phyloP scores from a whole-genome alignment of 2,329 filamentous ascomycete genomes.

The Microcera coccophila region DNA sequence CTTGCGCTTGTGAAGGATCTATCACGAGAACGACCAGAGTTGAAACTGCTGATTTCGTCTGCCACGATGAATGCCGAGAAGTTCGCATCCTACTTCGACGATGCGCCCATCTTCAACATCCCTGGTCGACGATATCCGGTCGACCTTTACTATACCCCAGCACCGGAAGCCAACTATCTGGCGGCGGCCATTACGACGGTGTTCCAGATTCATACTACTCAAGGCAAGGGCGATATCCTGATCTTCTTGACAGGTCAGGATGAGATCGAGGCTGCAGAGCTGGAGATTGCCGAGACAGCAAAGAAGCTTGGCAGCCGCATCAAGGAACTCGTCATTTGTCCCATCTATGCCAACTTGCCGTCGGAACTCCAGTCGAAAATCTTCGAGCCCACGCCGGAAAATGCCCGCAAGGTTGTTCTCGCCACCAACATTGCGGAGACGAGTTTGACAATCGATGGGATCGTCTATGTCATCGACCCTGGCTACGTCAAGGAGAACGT shows the following conservation, averaged over 20 bases:
- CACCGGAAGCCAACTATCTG: slow-evolving; percentile 91
- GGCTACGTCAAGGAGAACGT: slow-evolving; percentile 95
- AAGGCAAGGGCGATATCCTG: slow-evolving; percentile 81
- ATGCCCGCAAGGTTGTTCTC: slow-evolving; percentile 83
- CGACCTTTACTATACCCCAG: slow-evolving; percentile 83
- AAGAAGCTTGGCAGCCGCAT: slow-evolving; percentile 81
- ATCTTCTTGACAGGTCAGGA: slow-evolving; percentile 96
- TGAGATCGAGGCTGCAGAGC: slow-evolving; percentile 86
- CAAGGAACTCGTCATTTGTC: slow-evolving; percentile 82
- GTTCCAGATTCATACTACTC: slow-evolving; percentile 90
- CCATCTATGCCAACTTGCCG: slow-evolving; percentile 90
- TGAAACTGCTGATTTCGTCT: slow-evolving; percentile 88
- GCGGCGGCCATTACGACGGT: slow-evolving; percentile 87
- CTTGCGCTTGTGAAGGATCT: slow-evolving; percentile 87
- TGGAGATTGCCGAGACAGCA: slow-evolving; percentile 78
- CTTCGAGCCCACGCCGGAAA: slow-evolving; percentile 85
- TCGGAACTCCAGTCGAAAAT: slow-evolving; percentile 89
- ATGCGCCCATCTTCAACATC: slow-evolving; percentile 91
- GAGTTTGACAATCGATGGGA: slow-evolving; percentile 89
- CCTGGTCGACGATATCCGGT: slow-evolving; percentile 86
- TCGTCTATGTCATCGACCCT: slow-evolving; percentile 92
- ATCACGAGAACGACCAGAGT: slow-evolving; percentile 72
- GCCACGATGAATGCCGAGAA: slow-evolving; percentile 93
- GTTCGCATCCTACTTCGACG: slow-evolving; percentile 87
- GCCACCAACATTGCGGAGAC: slow-evolving; percentile 98